Conservation (phyloP, 192 early-diverging fungal species). For the Mortierella antarctica region DNA sequence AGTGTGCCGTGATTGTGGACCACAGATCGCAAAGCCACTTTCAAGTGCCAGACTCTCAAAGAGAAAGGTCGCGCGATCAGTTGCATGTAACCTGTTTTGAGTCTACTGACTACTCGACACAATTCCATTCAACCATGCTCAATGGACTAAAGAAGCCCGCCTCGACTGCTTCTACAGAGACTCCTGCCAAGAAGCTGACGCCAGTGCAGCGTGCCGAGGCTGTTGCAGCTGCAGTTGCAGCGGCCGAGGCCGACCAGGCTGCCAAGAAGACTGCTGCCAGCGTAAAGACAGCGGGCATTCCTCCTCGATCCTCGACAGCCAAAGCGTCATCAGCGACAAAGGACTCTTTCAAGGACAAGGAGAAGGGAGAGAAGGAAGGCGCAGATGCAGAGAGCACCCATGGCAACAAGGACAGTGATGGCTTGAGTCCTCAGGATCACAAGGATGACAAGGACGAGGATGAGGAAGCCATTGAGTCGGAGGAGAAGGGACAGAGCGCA, state of each 20-base stretch:
- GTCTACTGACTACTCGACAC: no score
- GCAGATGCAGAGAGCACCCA: neutral
- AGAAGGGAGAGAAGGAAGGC: neutral
- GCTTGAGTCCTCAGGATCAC: constrained; percentile 1
- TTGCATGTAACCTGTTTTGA: no score
- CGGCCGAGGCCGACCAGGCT: constrained; percentile 9
- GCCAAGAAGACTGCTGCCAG: constrained; percentile 24
- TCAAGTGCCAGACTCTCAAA: no score
- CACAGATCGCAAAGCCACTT: no score
- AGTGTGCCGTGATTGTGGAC: no score
- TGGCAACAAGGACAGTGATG: neutral
- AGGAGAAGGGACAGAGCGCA: constrained; percentile 55
- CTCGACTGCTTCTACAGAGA: constrained; percentile 28
- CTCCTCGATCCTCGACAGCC: neutral
- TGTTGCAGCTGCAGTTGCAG: constrained; percentile 14
- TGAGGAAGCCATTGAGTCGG: constrained; percentile 39
- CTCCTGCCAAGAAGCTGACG: constrained; percentile 44
- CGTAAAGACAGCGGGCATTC: constrained; percentile 15
- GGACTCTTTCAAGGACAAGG: neutral
- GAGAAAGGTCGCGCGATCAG: no score
- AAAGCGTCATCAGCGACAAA: constrained; percentile 4
- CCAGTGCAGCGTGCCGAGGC: constrained; percentile 18
- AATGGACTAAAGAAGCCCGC: constrained; percentile 23
- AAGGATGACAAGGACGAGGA: constrained; percentile 49
- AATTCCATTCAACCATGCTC: constrained; percentile 8